These are phyloP conservation scores for Diplodia intermedia DNA, from an alignment of 2,329 filamentous ascomycete species.

Conservation along the genomic window DNA sequence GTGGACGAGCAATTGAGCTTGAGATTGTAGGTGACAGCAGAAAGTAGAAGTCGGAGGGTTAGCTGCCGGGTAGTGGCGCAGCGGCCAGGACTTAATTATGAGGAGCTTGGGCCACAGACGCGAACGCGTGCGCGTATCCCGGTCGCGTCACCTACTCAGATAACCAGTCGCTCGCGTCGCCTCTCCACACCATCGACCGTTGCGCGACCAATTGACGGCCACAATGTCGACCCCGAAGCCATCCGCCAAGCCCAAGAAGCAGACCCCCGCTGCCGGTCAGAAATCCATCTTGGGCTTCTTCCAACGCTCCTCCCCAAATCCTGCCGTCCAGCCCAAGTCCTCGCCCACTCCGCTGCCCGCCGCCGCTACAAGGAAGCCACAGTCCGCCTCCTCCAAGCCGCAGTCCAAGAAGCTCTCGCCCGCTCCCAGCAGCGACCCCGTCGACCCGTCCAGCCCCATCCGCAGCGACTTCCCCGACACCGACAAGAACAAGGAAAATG, in stretches of 20 bases:
- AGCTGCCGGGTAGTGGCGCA: too few species aligned
- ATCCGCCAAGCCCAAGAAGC: constrained; percentile 54
- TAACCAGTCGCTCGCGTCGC: background rate
- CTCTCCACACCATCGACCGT: background rate
- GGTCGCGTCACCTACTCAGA: constrained; percentile 6
- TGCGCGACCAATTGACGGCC: background rate
- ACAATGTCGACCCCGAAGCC: constrained; percentile 51
- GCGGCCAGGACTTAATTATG: background rate
- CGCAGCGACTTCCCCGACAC: constrained; percentile 61
- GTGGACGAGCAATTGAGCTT: too few species aligned
- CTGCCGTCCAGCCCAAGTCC: constrained; percentile 33
- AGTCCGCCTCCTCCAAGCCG: constrained; percentile 24
- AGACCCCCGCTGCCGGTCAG: constrained; percentile 61
- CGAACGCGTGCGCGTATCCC: constrained; percentile 3
- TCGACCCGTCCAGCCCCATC: constrained; percentile 71
- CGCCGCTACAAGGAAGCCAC: background rate
- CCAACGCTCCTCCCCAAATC: constrained; percentile 62
- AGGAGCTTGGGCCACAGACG: constrained; percentile 12
- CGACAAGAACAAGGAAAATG: constrained; percentile 62
- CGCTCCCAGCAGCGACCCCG: constrained; percentile 78
- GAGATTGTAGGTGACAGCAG: too few species aligned
- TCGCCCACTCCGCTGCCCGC: constrained; percentile 42
- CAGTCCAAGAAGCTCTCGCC: constrained; percentile 58
- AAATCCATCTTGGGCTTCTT: constrained; percentile 82
- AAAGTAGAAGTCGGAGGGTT: too few species aligned